Evolutionary conservation across 352 stramenopile species (phyloP).

Genomic region (Achlya hypogyna): DNA sequence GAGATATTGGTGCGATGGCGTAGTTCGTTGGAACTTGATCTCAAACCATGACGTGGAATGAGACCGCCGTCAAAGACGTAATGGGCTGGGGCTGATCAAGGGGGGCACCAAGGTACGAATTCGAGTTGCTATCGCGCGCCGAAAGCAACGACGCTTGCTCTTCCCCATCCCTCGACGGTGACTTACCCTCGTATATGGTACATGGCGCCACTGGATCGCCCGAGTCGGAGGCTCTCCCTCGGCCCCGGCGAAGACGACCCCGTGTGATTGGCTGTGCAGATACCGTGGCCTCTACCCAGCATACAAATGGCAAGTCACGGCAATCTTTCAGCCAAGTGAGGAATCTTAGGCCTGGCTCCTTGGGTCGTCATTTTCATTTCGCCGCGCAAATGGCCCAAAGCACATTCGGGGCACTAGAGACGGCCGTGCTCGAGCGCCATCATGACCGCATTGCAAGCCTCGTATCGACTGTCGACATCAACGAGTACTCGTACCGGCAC

Average conservation of each 20-base stretch:
- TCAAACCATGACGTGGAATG: too few relatives aligned
- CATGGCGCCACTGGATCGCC: too few relatives aligned
- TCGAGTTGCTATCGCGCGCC: too few relatives aligned
- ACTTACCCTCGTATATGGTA: too few relatives aligned
- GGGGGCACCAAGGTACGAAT: too few relatives aligned
- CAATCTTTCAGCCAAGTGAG: not conserved
- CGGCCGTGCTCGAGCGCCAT: not conserved
- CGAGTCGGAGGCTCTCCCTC: not conserved
- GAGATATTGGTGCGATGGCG: too few relatives aligned
- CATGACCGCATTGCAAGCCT: constrained; percentile 6
- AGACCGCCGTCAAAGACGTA: too few relatives aligned
- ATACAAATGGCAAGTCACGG: not conserved
- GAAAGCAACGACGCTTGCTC: too few relatives aligned
- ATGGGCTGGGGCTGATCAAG: too few relatives aligned
- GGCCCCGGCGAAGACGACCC: not conserved
- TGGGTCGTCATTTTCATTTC: not conserved
- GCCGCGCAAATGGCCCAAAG: not conserved
- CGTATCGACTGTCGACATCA: constrained; percentile 6
- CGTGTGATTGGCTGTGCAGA: not conserved
- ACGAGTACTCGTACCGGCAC: constrained; percentile 1
- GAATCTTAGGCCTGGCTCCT: not conserved
- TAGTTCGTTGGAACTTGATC: too few relatives aligned
- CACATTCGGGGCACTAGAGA: not conserved
- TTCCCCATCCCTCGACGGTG: too few relatives aligned
- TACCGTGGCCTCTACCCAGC: not conserved